A percentile compares a stretch with the other conserved stretches of the same genome.
These are phyloP conservation scores for Vitis hybrid DNA, from an alignment of 177 flowering plant species.

Conservation along the genomic window DNA sequence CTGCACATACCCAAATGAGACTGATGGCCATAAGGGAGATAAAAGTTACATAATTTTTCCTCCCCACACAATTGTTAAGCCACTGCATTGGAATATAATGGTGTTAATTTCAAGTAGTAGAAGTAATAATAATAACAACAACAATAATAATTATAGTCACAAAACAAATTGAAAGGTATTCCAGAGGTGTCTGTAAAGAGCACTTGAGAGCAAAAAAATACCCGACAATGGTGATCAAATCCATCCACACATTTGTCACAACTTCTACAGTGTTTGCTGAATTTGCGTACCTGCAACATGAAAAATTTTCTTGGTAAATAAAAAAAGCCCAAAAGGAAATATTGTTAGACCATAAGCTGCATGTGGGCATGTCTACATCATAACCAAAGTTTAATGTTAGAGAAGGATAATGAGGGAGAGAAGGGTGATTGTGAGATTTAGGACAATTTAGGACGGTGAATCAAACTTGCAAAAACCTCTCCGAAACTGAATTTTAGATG, in stretches of 20 bases:
- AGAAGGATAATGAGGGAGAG: too few species aligned
- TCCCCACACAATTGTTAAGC: slow-evolving; percentile 98
- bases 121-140: neutral
- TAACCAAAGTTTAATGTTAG: too few species aligned
- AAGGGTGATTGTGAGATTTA: too few species aligned
- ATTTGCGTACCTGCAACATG: slow-evolving; percentile 76
- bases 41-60: slow-evolving; percentile 82
- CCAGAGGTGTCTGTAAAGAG: neutral
- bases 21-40: slow-evolving; percentile 87
- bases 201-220: slow-evolving; percentile 21
- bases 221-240: slow-evolving; percentile 99
- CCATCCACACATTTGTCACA: slow-evolving; percentile 99
- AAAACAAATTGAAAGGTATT: slow-evolving; percentile 5
- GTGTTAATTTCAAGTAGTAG: slow-evolving; percentile 9
- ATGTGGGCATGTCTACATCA: neutral
- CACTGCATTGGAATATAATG: slow-evolving; percentile 54
- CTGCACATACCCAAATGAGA: slow-evolving; percentile 81
- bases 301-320: neutral
- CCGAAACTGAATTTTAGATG: too few species aligned
- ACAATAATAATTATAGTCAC: neutral
- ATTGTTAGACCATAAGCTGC: neutral
- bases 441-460: too few species aligned
- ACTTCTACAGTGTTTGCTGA: slow-evolving; percentile 96
- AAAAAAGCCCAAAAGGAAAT: neutral
- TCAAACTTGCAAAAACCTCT: too few species aligned